Base-by-base conservation (phyloP, 192 early-diverging fungal genomes). In the Gonapodya sp. region DNA sequence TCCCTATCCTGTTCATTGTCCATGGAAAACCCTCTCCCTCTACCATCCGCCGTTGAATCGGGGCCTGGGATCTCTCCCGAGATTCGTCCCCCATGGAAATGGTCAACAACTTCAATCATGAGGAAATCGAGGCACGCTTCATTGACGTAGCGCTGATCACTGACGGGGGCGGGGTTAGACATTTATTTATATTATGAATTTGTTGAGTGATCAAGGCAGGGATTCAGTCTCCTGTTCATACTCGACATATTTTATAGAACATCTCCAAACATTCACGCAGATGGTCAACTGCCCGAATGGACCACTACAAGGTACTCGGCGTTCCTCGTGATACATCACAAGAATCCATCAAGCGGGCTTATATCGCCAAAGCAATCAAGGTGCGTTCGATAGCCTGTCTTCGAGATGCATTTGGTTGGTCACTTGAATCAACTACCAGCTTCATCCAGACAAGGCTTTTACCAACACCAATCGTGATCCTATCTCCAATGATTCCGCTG, bases 121-220 rank as follows among this genome's bases (percentile, higher is more conserved):
- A 95, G 85, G 36, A 92, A 92, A 33, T 94, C 93, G 35, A 95
- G 85, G 79, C 87, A 87, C 35, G 89, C 82, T 81, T 95, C 94
- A 78, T 89, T 91, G 24, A 94, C 91, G 32, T 82, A 36, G 0
- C 84, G 84, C 1, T 80, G 79, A 34, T 85, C 84, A 36, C 82
- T 81, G 8, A 24, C 46, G 46, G 46, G 46, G 8, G 46, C 8
- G 24, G 46, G 46, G 46, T 8, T 24, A 24, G 46, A 64, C 46
- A 64, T 64, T 8, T 8, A 64, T n/a, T n/a, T n/a, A n/a, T n/a
- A n/a, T n/a, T n/a, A n/a, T n/a, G n/a, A n/a, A n/a, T n/a, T n/a
- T n/a, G n/a, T n/a, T n/a, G n/a, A n/a, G n/a, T n/a, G n/a, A n/a
- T n/a, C n/a, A n/a, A n/a, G n/a, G n/a, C n/a, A n/a, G n/a, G n/a